Evolutionary conservation across 2,329 filamentous ascomycete species (phyloP), one percentile per base, ranked within the genome.

Genomic region (Neofusicoccum kwambonambiense): DNA sequence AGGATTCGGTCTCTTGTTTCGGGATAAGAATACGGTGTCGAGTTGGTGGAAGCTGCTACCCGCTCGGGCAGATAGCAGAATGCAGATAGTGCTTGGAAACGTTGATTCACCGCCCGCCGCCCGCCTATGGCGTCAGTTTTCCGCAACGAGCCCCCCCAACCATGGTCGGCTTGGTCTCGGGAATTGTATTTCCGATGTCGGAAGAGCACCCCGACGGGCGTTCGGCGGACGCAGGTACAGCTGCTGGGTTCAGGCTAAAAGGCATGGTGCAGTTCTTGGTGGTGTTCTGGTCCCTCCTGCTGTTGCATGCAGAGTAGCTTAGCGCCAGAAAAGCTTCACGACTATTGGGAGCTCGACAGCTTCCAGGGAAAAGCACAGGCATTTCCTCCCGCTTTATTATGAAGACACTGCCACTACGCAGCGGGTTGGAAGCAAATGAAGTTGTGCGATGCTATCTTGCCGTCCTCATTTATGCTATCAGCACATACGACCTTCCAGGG

Each of bases 41-140:
- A 42, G 17, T 6, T 39, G 9, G 34, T 39, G 9, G 34, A 22
- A 62, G 22, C 19, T 19, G 27, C 19, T 17, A 35, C 12, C 12
- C 7, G 15, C 39, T 5, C 44, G 4, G 39, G n/a, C 9, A 31
- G 49, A 44, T 45, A 52, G 49, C 22, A 22, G 19, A 22, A 22
- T 22, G n/a, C 9, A 31, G 49, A 44, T 45, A 52, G 49, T 50
- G 44, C 34, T 62, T 41, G 37, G 49, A 63, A 56, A 54, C 50
- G 56, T 11, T 56, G 12, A 37, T 47, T 19, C 27, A 50, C 50
- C 61, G 41, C 31, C 60, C 41, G 22, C 51, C 41, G 49, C 49
- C 31, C 41, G 41, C 41, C 41, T 41, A 62, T 64, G 61, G 61
- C 61, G 61, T 64, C 61, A 64, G 61, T 31, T 44, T 45, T 15